These are phyloP conservation scores for Paramecium primaurelia DNA, from an alignment of 73 alveolate species.

Conservation along the genomic window DNA sequence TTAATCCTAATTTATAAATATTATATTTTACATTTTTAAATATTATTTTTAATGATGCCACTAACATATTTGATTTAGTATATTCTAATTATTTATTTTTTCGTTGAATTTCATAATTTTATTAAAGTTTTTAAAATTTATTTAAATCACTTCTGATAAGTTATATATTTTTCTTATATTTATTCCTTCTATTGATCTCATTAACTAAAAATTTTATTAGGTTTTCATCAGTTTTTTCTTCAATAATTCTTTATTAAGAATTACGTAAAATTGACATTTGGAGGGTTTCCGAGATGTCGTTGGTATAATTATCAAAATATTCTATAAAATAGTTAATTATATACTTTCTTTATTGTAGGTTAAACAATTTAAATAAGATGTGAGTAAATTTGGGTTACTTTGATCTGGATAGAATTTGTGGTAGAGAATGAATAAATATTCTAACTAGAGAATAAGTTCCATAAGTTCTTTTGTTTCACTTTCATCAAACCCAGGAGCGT, in stretches of 20 bases:
- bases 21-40: background rate
- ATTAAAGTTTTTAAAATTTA: background rate
- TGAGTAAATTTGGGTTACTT: background rate
- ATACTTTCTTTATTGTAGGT: slow-evolving; percentile 16
- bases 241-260: slow-evolving; percentile 10
- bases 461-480: background rate
- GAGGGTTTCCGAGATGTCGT: background rate
- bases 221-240: slow-evolving; percentile 2
- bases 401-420: slow-evolving; percentile 29
- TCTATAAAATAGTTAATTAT: background rate
- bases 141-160: background rate
- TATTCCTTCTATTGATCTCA: background rate
- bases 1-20: background rate
- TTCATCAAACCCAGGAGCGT: slow-evolving; percentile 24
- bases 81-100: background rate
- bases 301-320: background rate
- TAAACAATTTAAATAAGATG: background rate
- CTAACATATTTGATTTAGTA: background rate
- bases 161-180: background rate
- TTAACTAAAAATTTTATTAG: background rate
- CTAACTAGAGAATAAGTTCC: slow-evolving; percentile 9
- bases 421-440: slow-evolving; percentile 1
- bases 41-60: background rate
- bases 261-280: slow-evolving; percentile 32
- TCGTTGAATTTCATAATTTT: background rate